A percentile compares a stretch with the other conserved stretches of the same genome.
Conservation (phyloP, 257 asterid genomes). For the Ehretia macrophylla region DNA sequence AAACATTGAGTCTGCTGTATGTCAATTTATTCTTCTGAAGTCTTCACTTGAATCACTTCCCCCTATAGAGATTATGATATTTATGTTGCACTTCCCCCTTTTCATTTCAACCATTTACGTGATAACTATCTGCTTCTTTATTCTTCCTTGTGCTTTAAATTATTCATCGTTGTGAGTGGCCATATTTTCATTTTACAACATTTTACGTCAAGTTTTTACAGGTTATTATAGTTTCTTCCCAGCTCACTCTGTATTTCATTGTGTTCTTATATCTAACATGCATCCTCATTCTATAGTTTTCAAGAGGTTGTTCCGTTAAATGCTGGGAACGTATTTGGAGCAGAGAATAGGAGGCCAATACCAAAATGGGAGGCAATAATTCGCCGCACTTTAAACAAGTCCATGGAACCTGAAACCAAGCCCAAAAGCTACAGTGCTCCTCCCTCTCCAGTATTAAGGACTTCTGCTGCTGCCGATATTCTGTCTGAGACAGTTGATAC, state of each 20-base stretch:
- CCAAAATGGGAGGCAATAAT: slow-evolving; percentile 80
- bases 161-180: no score
- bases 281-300: slow-evolving; percentile 39
- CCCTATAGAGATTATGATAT: no score
- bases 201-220: neutral
- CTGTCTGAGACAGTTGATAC: slow-evolving; percentile 48
- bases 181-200: no score
- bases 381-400: slow-evolving; percentile 62
- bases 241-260: no score
- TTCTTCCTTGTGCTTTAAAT: no score
- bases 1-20: no score
- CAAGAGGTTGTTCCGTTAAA: slow-evolving; percentile 93
- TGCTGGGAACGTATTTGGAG: slow-evolving; percentile 90
- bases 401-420: slow-evolving; percentile 41
- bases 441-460: slow-evolving; percentile 74
- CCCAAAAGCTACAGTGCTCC: slow-evolving; percentile 85
- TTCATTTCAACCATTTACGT: no score
- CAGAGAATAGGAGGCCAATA: slow-evolving; percentile 73
- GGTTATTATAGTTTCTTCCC: neutral
- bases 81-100: no score
- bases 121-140: no score
- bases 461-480: slow-evolving; percentile 71
- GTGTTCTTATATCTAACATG: no score
- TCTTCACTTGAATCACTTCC: no score
- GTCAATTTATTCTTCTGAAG: no score